Base-by-base conservation (phyloP, 2,329 filamentous ascomycete genomes). In the Aspergillus sp. region DNA sequence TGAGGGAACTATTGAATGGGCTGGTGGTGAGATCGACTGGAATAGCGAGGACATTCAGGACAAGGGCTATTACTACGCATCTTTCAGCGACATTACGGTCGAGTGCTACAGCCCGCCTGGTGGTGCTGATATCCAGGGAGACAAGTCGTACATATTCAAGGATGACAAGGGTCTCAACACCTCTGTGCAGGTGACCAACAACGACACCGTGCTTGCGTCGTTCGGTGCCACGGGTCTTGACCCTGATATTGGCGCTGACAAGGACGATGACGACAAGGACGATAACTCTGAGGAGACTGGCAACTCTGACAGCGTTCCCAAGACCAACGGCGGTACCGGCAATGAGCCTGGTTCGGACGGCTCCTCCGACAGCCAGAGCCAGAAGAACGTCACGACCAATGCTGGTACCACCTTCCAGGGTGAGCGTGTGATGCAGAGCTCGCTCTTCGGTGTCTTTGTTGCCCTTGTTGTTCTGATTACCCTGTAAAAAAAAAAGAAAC, bases 11-110 rank as follows among this genome's bases (percentile, higher is more conserved):
- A 80, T 95, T 55, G 77, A 84, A 46, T 98, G 93, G 93, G 88
- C 91, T 15, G 93, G 93, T 63, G 93, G 93, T 59, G 73, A 80
- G 45, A 91, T 98, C 54, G 79, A 95, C 75, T 98, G 93, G 91
- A 74, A 86, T 65, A 82, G 80, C 55, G 74, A 77, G 17, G 87
- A 94, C 69, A 91, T 97, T 76, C 75, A 88, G 72, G 78, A 80
- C 45, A 77, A 88, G 62, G 88, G 88, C 27, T 97, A 96, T 77
- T 95, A 93, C 76, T 96, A 86, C 65, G 86, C 90, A 46, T 81
- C 80, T 39, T 81, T 96, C 60, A 77, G 82, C 47, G 82, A 90
- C 47, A 81, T 98, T 50, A 78, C 75, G n/a, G 83, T 97, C 32
- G 73, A 90, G 57, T 98, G 93, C 83, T 97, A 87, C 76, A 79